A percentile compares a stretch with the other conserved stretches of the same genome.
Evolutionary conservation across 2,329 filamentous ascomycete genomes (phyloP).

Genomic region (Tolypocladium tropicale): DNA sequence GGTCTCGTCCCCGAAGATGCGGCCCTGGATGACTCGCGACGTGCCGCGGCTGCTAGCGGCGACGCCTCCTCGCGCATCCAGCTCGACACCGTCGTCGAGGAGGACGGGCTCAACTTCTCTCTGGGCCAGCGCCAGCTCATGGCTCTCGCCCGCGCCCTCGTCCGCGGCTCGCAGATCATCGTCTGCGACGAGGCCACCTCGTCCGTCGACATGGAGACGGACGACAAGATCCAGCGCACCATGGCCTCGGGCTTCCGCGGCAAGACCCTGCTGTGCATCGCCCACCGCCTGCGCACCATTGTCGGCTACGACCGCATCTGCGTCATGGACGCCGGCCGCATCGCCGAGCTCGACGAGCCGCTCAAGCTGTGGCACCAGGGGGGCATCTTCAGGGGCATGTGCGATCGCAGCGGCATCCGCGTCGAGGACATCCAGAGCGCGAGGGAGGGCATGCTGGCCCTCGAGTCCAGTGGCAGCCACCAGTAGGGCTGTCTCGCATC

Average conservation of each 20-base stretch:
- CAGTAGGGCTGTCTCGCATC: conserved; percentile 1
- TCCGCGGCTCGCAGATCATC: conserved; percentile 81
- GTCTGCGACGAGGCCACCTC: conserved; percentile 95
- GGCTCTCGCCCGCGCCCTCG: conserved; percentile 83
- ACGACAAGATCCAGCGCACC: conserved; percentile 86
- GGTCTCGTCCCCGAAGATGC: conserved; percentile 54
- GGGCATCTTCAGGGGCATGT: conserved; percentile 84
- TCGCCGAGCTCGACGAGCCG: conserved; percentile 79
- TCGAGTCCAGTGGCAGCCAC: conserved; percentile 2
- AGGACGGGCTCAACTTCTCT: conserved; percentile 93
- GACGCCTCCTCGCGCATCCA: conserved; percentile 67
- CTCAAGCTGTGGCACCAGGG: conserved; percentile 59
- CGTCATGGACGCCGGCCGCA: conserved; percentile 84
- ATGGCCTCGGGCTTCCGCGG: conserved; percentile 79
- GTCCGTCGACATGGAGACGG: conserved; percentile 90
- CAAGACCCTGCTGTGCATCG: conserved; percentile 84
- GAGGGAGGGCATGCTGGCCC: conserved; percentile 20
- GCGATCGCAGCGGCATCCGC: conserved; percentile 71
- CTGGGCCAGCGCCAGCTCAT: conserved; percentile 92
- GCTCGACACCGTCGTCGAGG: conserved; percentile 78
- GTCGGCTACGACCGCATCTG: conserved; percentile 91
- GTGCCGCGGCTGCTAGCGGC: conserved; percentile 53
- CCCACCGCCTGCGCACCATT: conserved; percentile 84
- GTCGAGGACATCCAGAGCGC: conserved; percentile 42
- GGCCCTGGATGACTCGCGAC: conserved; percentile 51